Percentiles rank a stretch among this genome's conserved stretches.
phyloP scores from a whole-genome alignment of 1,284 basidiomycete genomes.

The Fomitopsis betulina region DNA sequence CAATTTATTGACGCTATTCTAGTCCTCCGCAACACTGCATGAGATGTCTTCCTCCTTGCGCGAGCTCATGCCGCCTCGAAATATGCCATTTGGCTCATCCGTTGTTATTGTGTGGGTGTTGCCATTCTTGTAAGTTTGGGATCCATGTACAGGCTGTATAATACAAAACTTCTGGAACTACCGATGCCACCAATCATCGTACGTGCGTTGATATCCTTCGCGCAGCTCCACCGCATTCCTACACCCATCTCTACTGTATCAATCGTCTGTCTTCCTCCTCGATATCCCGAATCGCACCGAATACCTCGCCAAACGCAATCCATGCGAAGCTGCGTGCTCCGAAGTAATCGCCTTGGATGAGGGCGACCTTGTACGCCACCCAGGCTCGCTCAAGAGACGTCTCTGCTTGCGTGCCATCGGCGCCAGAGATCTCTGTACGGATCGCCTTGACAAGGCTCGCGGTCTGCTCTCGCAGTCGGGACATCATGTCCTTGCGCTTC shows the following conservation, averaged over 20 bases:
- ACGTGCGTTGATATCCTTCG: not conserved
- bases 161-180: not conserved
- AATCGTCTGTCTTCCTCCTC: constrained; percentile 23
- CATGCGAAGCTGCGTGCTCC: constrained; percentile 59
- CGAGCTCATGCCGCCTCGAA: not conserved
- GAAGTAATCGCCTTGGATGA: constrained; percentile 35
- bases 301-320: constrained; percentile 51
- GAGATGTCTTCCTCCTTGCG: constrained; percentile 9
- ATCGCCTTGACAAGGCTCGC: constrained; percentile 44
- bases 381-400: constrained; percentile 42
- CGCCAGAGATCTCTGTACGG: constrained; percentile 42
- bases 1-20: not conserved
- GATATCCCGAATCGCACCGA: constrained; percentile 36
- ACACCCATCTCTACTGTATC: not conserved
- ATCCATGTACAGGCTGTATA: not conserved
- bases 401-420: constrained; percentile 34
- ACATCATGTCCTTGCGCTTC: constrained; percentile 46
- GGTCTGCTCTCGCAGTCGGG: constrained; percentile 49
- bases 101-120: not conserved
- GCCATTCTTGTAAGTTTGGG: constrained; percentile 1
- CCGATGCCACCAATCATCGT: not conserved
- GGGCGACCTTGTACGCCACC: constrained; percentile 46
- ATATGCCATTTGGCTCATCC: not conserved
- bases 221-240: not conserved
- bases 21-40: constrained; percentile 89